Evolutionary conservation across 1,284 basidiomycete genomes (phyloP).

Genomic region (Microbotryomycetes sp.): DNA sequence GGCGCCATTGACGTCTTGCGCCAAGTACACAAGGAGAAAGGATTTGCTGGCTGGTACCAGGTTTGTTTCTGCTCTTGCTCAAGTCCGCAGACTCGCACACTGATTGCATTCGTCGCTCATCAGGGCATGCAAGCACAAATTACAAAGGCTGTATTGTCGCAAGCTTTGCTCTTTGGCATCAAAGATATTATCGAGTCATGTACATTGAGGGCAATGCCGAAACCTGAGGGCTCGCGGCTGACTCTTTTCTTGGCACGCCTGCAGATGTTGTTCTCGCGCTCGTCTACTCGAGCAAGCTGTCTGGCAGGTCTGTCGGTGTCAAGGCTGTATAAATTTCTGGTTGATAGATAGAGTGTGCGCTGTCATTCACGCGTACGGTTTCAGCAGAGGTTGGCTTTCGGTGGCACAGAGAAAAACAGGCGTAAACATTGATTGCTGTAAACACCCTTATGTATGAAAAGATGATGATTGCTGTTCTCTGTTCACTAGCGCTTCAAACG

Average conservation of each 20-base stretch:
- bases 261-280: slow-evolving; percentile 27
- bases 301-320: slow-evolving; percentile 20
- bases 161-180: slow-evolving; percentile 46
- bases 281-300: slow-evolving; percentile 15
- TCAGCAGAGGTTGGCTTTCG: too few relatives aligned
- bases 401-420: too few relatives aligned
- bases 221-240: neutral
- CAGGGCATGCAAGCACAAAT: slow-evolving; percentile 86
- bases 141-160: slow-evolving; percentile 76
- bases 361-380: too few relatives aligned
- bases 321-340: slow-evolving; percentile 15
- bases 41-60: slow-evolving; percentile 84
- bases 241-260: neutral
- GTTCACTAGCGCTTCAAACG: too few relatives aligned
- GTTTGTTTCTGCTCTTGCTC: slow-evolving; percentile 17
- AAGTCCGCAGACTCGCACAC: neutral
- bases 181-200: slow-evolving; percentile 35
- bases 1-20: slow-evolving; percentile 70
- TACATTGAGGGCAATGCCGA: slow-evolving; percentile 4
- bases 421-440: too few relatives aligned
- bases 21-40: slow-evolving; percentile 58
- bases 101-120: neutral
- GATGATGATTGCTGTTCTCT: too few relatives aligned
- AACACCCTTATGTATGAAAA: too few relatives aligned
- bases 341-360: too few relatives aligned